Evolutionary conservation across 148 eudicot species (phyloP).

Genomic region (Vaccinium vitisidaea): DNA sequence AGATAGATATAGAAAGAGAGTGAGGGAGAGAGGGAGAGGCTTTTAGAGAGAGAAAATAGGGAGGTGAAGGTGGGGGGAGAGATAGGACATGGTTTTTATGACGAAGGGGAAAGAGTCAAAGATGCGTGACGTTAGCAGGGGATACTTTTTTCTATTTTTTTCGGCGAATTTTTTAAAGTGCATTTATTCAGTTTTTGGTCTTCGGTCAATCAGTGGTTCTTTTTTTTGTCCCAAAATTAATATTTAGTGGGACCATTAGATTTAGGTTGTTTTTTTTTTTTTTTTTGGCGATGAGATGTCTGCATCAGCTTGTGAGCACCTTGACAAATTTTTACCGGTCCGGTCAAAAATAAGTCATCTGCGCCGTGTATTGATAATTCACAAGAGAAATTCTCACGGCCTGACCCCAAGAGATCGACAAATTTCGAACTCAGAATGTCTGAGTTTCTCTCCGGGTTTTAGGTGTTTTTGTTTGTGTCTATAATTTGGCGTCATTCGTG

Average conservation of each 20-base stretch:
- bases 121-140: slow-evolving; percentile 24
- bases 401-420: no score
- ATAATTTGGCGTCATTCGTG: neutral
- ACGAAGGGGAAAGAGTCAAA: slow-evolving; percentile 27
- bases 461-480: neutral
- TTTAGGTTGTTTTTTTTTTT: neutral
- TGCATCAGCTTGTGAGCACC: no score
- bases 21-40: slow-evolving; percentile 12
- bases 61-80: neutral
- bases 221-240: neutral
- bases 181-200: slow-evolving; percentile 12
- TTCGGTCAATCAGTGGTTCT: slow-evolving; percentile 23
- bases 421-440: no score
- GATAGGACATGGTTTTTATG: neutral
- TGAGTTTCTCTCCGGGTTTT: no score
- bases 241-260: neutral
- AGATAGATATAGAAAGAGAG: slow-evolving; percentile 20
- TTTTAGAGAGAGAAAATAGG: neutral
- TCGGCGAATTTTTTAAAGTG: neutral
- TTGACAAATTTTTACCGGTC: no score
- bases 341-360: no score
- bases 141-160: neutral
- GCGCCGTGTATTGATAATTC: no score
- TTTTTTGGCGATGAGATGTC: no score
- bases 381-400: no score